Conservation (phyloP, 345 rosid species). For the Lepidium aucheri region DNA sequence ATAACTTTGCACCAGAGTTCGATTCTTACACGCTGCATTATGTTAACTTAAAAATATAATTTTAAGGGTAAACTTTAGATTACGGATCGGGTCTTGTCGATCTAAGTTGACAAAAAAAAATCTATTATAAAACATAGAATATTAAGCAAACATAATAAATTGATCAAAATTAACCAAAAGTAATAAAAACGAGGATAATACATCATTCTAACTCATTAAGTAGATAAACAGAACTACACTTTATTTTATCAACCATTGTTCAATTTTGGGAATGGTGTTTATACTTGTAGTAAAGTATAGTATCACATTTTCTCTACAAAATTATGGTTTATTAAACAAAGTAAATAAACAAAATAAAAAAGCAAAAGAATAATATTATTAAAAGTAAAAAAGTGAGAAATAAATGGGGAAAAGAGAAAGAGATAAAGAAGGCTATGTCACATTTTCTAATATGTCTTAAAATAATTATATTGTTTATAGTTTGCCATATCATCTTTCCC, state of each 20-base stretch:
- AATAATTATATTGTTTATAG: background rate
- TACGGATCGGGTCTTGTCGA: too few relatives aligned
- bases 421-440: slow-evolving; percentile 10
- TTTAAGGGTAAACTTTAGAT: too few relatives aligned
- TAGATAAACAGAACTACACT: too few relatives aligned
- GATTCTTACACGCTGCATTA: too few relatives aligned
- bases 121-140: too few relatives aligned
- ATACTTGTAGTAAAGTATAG: too few relatives aligned
- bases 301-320: slow-evolving; percentile 11
- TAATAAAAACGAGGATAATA: background rate
- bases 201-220: too few relatives aligned
- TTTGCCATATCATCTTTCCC: slow-evolving; percentile 11
- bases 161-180: background rate
- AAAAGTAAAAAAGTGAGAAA: slow-evolving; percentile 10
- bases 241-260: too few relatives aligned
- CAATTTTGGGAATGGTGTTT: too few relatives aligned
- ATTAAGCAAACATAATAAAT: background rate
- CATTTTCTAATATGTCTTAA: background rate
- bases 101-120: too few relatives aligned
- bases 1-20: too few relatives aligned
- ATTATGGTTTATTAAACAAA: slow-evolving; percentile 20
- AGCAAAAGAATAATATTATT: slow-evolving; percentile 4
- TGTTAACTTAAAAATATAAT: too few relatives aligned
- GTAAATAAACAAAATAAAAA: background rate
- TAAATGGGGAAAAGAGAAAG: slow-evolving; percentile 3